These are phyloP conservation scores for Termitomyces sp. DNA, from an alignment of 768 basidiomycete genomes.

Conservation along the genomic window DNA sequence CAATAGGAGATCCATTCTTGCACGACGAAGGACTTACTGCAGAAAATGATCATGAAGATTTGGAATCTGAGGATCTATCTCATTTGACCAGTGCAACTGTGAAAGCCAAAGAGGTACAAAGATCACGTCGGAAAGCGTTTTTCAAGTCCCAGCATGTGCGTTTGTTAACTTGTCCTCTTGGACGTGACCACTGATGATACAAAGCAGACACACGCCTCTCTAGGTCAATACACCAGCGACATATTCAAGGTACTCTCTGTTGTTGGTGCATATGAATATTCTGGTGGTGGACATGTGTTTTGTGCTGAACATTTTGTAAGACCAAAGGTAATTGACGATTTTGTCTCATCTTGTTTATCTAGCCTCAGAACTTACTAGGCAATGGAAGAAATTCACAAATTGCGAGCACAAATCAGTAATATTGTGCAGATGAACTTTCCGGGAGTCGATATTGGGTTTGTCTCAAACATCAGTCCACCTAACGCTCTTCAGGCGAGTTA, in stretches of 20 bases:
- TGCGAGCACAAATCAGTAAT: conserved; percentile 81
- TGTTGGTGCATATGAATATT: conserved; percentile 95
- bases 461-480: conserved; percentile 69
- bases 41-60: conserved; percentile 30
- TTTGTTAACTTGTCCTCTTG: neutral
- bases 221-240: conserved; percentile 82
- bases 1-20: conserved; percentile 94
- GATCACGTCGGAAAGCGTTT: conserved; percentile 66
- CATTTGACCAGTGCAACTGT: conserved; percentile 43
- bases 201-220: conserved; percentile 63
- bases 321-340: conserved; percentile 56
- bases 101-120: conserved; percentile 53
- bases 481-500: conserved; percentile 63
- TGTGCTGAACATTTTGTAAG: conserved; percentile 89
- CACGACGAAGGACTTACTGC: conserved; percentile 66
- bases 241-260: conserved; percentile 85
- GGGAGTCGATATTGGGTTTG: conserved; percentile 52
- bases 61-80: conserved; percentile 32
- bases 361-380: conserved; percentile 46
- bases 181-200: neutral
- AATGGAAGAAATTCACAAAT: conserved; percentile 98
- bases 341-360: neutral
- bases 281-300: conserved; percentile 74
- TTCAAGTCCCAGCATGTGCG: conserved; percentile 77
- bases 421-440: conserved; percentile 83